A percentile compares a stretch with the other conserved stretches of the same genome.
Evolutionary conservation across 768 basidiomycete species (phyloP).

Genomic region (Tulasnella sp.): DNA sequence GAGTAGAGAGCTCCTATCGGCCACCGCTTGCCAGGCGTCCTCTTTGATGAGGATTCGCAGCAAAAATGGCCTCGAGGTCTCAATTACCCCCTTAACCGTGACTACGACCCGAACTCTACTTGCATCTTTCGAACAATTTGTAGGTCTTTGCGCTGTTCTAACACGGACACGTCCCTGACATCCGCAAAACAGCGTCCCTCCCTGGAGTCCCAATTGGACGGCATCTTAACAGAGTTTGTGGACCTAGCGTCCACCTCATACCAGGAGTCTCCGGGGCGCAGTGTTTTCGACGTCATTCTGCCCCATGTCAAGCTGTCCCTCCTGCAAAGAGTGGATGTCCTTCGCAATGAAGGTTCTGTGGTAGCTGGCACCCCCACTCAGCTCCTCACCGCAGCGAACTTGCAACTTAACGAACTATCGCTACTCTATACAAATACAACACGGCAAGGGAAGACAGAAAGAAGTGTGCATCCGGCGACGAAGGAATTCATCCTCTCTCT

Average conservation of each 20-base stretch:
- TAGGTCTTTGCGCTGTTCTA: background rate
- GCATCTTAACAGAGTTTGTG: conserved; percentile 2
- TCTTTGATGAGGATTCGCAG: background rate
- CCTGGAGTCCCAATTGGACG: background rate
- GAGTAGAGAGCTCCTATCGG: background rate
- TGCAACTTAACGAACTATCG: background rate
- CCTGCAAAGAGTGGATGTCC: conserved; percentile 8
- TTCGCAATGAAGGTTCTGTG: background rate
- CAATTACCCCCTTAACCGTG: conserved; percentile 4
- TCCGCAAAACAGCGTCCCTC: background rate
- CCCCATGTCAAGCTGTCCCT: conserved; percentile 1
- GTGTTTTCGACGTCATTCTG: background rate
- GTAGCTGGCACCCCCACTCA: conserved; percentile 9
- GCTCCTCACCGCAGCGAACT: conserved; percentile 6
- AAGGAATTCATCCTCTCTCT: background rate
- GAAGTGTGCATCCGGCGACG: background rate
- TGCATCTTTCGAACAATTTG: conserved; percentile 8
- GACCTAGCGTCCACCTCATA: background rate
- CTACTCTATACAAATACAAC: background rate
- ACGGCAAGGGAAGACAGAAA: background rate
- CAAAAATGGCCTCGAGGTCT: background rate
- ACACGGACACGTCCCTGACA: background rate
- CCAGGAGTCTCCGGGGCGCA: background rate
- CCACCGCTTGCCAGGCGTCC: background rate
- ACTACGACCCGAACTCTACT: background rate